phyloP scores from a whole-genome alignment of 108 stramenopile genomes.

The Nitzschia inconspicua region DNA sequence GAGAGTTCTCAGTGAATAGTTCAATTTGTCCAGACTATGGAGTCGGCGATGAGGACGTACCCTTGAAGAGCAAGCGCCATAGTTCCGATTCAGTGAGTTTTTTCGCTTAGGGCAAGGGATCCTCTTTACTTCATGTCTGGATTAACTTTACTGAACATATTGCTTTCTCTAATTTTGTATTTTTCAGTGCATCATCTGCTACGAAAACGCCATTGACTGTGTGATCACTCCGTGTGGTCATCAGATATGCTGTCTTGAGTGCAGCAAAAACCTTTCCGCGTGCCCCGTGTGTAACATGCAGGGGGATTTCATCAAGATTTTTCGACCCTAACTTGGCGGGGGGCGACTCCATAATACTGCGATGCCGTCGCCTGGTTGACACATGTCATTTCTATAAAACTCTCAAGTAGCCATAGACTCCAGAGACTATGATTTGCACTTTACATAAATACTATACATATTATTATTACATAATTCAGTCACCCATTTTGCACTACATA shows the following conservation, averaged over 20 bases:
- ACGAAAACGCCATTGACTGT: conserved; percentile 56
- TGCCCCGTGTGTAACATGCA: conserved; percentile 66
- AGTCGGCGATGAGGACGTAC: conserved; percentile 20
- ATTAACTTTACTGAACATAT: not conserved
- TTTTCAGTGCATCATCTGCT: conserved; percentile 69
- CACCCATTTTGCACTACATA: too few relatives aligned
- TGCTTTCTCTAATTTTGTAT: not conserved
- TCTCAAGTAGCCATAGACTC: too few relatives aligned
- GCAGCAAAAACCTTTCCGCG: conserved; percentile 36
- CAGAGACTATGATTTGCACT: too few relatives aligned
- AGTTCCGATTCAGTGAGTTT: conserved; percentile 13
- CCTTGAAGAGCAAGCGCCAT: not conserved
- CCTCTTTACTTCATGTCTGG: too few relatives aligned
- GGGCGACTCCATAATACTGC: too few relatives aligned
- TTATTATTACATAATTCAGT: too few relatives aligned
- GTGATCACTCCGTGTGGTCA: conserved; percentile 83
- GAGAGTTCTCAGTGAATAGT: conserved; percentile 28
- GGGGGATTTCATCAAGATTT: conserved; percentile 69
- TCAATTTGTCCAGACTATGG: conserved; percentile 27
- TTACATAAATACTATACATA: too few relatives aligned
- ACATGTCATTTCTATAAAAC: not conserved
- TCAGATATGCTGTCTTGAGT: conserved; percentile 66
- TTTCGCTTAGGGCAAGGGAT: not conserved
- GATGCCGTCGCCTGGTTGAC: too few relatives aligned
- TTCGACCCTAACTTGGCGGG: conserved; percentile 36